phyloP scores from a whole-genome alignment of 345 rosid species.

The Euphorbia peplus region DNA sequence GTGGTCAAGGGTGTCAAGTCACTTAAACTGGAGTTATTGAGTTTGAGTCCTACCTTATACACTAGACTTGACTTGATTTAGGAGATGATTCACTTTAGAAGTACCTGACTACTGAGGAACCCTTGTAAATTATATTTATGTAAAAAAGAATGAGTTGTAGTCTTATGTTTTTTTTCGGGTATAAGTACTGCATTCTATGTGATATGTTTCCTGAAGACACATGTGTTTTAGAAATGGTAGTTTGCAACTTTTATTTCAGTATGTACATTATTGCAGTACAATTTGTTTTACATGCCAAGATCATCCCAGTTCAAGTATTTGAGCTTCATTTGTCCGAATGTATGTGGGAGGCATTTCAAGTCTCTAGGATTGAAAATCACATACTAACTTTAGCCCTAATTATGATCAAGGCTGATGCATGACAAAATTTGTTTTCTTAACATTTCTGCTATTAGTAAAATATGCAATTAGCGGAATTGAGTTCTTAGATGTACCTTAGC shows the following conservation, averaged over 20 bases:
- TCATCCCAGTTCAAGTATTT: neutral
- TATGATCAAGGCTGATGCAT: neutral
- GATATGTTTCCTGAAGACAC: neutral
- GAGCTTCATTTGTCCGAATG: neutral
- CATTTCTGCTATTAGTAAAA: neutral
- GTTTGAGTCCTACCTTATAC: no score
- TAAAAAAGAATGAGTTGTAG: neutral
- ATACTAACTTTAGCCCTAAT: neutral
- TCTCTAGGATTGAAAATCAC: neutral
- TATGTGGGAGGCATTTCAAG: neutral
- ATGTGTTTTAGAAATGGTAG: neutral
- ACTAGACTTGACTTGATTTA: no score
- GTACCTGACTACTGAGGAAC: no score
- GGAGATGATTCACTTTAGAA: no score
- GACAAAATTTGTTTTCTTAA: neutral
- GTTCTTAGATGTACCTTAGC: neutral
- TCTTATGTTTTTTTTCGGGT: neutral
- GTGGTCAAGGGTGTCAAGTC: no score
- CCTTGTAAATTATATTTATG: no score
- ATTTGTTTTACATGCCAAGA: constrained; percentile 1
- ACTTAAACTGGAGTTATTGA: no score
- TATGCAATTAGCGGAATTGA: neutral
- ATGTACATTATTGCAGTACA: neutral
- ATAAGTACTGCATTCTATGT: neutral
- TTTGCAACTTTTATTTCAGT: neutral